Percentiles rank a stretch among this genome's conserved stretches.
Evolutionary conservation across 1,284 basidiomycete species (phyloP).

Genomic region (Ceratobasidium sp.): DNA sequence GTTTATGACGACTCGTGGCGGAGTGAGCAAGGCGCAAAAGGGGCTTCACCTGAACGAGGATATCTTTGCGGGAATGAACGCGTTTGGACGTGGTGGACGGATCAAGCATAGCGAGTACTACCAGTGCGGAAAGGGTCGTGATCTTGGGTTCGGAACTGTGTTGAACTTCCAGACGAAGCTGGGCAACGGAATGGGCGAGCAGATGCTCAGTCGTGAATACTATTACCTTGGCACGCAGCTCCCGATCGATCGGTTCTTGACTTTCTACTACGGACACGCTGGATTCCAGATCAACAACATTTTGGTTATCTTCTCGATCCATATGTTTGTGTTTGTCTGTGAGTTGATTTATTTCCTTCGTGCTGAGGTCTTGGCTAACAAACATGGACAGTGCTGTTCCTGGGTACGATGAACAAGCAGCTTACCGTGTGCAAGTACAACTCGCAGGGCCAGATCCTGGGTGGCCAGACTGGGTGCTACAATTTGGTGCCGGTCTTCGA

Average conservation of each 20-base stretch:
- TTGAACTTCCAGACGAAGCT: constrained; percentile 99
- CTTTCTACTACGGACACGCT: constrained; percentile 99
- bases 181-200: constrained; percentile 99
- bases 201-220: constrained; percentile 99
- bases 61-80: constrained; percentile 99
- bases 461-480: constrained; percentile 87
- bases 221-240: constrained; percentile 99
- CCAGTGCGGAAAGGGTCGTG: constrained; percentile 98
- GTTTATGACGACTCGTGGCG: constrained; percentile 98
- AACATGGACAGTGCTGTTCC: constrained; percentile 80
- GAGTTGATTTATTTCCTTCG: constrained; percentile 62
- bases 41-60: constrained; percentile 99
- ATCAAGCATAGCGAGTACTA: constrained; percentile 99
- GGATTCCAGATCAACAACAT: constrained; percentile 99
- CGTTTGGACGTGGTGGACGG: constrained; percentile 94
- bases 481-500: constrained; percentile 88
- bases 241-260: constrained; percentile 98
- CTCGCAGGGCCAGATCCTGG: constrained; percentile 51
- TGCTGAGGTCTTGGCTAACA: constrained; percentile 48
- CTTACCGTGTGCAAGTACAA: constrained; percentile 85
- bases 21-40: constrained; percentile 99
- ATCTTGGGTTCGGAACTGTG: constrained; percentile 99
- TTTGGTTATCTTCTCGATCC: constrained; percentile 94
- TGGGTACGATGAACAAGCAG: constrained; percentile 89
- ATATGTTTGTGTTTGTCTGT: constrained; percentile 90